A percentile compares a stretch with the other conserved stretches of the same genome.
Evolutionary conservation across 2,329 filamentous ascomycete species (phyloP).

Genomic region (Fusarium camptoceras): DNA sequence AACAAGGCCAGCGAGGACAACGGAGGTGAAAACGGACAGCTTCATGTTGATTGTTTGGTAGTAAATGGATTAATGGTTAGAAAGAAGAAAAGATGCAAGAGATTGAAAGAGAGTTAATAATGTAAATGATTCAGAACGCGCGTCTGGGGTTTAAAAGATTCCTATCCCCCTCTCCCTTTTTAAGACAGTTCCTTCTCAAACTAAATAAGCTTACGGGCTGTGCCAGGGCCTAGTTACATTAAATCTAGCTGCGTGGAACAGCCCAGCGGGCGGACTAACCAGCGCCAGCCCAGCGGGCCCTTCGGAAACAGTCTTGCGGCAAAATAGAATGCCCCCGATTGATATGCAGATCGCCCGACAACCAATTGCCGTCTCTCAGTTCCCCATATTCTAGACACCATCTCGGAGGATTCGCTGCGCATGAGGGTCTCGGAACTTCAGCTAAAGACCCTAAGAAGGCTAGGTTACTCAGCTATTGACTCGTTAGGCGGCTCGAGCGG

Average conservation of each 20-base stretch:
- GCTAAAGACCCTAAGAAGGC: not conserved
- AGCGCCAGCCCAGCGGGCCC: conserved; percentile 5
- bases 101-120: not conserved
- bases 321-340: conserved; percentile 9
- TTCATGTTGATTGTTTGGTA: conserved; percentile 50
- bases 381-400: conserved; percentile 24
- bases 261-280: not conserved
- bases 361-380: conserved; percentile 22
- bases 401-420: conserved; percentile 16
- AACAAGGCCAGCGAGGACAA: conserved; percentile 49
- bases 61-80: not conserved
- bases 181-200: conserved; percentile 10
- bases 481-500: conserved; percentile 6
- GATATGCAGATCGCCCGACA: conserved; percentile 9
- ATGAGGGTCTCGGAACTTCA: not conserved
- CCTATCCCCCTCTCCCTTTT: conserved; percentile 3
- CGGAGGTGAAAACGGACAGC: conserved; percentile 47
- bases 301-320: conserved; percentile 8
- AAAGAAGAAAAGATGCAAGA: not conserved
- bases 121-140: conserved; percentile 6
- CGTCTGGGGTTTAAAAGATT: conserved; percentile 7
- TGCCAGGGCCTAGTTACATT: conserved; percentile 5
- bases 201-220: conserved; percentile 11
- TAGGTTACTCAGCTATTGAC: not conserved
- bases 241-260: conserved; percentile 2